phyloP scores from a whole-genome alignment of 1,284 basidiomycete genomes.

The Malassezia slooffiae region DNA sequence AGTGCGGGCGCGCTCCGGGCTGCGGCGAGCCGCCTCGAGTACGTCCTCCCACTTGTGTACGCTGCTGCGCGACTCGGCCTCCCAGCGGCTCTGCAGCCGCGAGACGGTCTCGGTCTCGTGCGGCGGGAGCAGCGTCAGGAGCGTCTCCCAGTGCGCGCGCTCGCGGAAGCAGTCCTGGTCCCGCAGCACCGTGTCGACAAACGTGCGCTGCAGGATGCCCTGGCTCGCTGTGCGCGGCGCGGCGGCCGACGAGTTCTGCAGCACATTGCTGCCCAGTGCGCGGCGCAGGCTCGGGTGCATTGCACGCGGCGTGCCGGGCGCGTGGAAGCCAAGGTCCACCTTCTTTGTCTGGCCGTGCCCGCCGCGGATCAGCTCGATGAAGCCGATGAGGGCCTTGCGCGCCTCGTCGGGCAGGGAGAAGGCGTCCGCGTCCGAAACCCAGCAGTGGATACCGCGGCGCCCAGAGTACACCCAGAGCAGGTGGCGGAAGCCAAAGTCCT shows the following conservation, averaged over 20 bases:
- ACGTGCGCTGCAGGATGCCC: conserved; percentile 54
- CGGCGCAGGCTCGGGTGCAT: conserved; percentile 40
- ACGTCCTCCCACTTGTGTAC: conserved; percentile 66
- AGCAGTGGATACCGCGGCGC: conserved; percentile 92
- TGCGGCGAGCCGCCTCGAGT: conserved; percentile 27
- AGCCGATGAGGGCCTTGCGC: conserved; percentile 71
- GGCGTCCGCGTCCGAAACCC: conserved; percentile 84
- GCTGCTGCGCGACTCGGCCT: conserved; percentile 26
- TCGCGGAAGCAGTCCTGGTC: conserved; percentile 78
- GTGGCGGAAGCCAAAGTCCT: conserved; percentile 65
- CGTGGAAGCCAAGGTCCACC: conserved; percentile 55
- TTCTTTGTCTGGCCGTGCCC: conserved; percentile 74
- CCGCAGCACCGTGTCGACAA: conserved; percentile 61
- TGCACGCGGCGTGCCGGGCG: conserved; percentile 54
- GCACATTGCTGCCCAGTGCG: conserved; percentile 27
- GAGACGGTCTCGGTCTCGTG: conserved; percentile 29
- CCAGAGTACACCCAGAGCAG: conserved; percentile 98
- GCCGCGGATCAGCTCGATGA: conserved; percentile 68
- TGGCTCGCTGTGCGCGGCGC: not conserved
- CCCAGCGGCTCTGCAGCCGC: conserved; percentile 57
- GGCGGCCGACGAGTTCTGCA: conserved; percentile 5
- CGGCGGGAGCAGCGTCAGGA: conserved; percentile 63
- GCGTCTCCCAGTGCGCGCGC: conserved; percentile 61
- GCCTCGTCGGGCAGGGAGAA: conserved; percentile 83
- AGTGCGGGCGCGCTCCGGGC: conserved; percentile 37